A percentile compares a stretch with the other conserved stretches of the same genome.
phyloP scores from a whole-genome alignment of 306 rosid genomes.

The Cucurbita maxima region DNA sequence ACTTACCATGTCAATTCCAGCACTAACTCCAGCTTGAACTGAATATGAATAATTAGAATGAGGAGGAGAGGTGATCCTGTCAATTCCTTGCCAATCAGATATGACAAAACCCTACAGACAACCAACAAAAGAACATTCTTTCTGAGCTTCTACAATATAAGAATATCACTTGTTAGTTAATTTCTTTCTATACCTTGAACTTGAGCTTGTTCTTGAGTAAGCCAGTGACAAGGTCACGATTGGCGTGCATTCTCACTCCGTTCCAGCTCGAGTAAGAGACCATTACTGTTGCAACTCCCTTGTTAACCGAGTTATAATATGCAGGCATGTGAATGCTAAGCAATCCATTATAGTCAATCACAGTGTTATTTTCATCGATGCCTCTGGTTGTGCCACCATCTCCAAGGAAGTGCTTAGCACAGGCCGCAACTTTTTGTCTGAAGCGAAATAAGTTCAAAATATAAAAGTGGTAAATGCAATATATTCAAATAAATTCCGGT shows the following conservation, averaged over 20 bases:
- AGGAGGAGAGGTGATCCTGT: slow-evolving; percentile 73
- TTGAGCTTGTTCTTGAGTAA: slow-evolving; percentile 46
- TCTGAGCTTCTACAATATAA: background rate
- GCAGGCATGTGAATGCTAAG: slow-evolving; percentile 71
- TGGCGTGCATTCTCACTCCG: slow-evolving; percentile 65
- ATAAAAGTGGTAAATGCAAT: slow-evolving; percentile 1
- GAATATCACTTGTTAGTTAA: background rate
- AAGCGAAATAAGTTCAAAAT: slow-evolving; percentile 5
- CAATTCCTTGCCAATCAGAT: slow-evolving; percentile 81
- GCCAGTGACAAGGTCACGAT: slow-evolving; percentile 51
- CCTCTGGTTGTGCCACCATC: slow-evolving; percentile 92
- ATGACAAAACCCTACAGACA: slow-evolving; percentile 60
- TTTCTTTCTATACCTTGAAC: slow-evolving; percentile 38
- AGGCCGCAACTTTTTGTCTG: slow-evolving; percentile 86
- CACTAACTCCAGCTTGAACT: slow-evolving; percentile 49
- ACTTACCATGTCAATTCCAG: slow-evolving; percentile 84
- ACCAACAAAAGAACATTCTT: background rate
- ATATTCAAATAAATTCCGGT: background rate
- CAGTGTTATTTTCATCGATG: slow-evolving; percentile 76
- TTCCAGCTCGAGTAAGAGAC: slow-evolving; percentile 82
- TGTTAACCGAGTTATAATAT: slow-evolving; percentile 36
- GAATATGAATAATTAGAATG: slow-evolving; percentile 73
- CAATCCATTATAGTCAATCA: slow-evolving; percentile 42
- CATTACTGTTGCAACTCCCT: slow-evolving; percentile 77
- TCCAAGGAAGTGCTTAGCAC: slow-evolving; percentile 90